These are phyloP conservation scores for Gracilaria gracilis DNA, from an alignment of 23 red algal species.

Conservation along the genomic window DNA sequence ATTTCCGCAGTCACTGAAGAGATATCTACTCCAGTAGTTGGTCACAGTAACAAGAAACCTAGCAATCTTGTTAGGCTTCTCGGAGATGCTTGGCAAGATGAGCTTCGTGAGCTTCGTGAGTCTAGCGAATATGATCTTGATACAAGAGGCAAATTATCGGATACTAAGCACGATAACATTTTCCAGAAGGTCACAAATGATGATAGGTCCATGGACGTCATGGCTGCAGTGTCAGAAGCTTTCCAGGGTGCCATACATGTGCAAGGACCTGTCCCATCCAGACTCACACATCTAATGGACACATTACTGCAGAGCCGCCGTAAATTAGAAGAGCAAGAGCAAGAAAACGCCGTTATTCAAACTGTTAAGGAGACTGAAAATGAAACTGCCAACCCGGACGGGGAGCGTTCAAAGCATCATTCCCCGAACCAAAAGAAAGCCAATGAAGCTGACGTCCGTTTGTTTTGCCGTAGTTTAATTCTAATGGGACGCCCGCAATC, in stretches of 20 bases:
- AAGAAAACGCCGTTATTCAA: not conserved
- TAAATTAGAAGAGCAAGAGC: not conserved
- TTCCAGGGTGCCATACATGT: conserved; percentile 45
- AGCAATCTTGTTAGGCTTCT: conserved; percentile 24
- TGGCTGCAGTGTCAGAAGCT: not conserved
- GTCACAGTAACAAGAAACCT: not conserved
- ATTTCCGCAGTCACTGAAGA: conserved; percentile 34
- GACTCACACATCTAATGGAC: conserved; percentile 15
- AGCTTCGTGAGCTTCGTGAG: not conserved
- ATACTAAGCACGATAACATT: not conserved
- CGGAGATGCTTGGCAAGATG: conserved; percentile 1
- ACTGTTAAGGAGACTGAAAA: not conserved
- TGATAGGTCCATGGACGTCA: not conserved
- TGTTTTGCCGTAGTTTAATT: conserved; percentile 32
- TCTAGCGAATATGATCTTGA: not conserved
- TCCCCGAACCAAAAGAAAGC: too few relatives aligned
- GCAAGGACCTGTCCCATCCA: conserved; percentile 34
- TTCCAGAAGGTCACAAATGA: not conserved
- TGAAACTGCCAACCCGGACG: not conserved
- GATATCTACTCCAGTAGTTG: not conserved
- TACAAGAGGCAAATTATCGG: not conserved
- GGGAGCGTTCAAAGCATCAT: not conserved
- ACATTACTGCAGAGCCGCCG: conserved; percentile 10
- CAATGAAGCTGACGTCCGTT: conserved; percentile 5
- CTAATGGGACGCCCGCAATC: not conserved